phyloP scores from a whole-genome alignment of 257 asterid genomes.

The Gentiana macrophylla region DNA sequence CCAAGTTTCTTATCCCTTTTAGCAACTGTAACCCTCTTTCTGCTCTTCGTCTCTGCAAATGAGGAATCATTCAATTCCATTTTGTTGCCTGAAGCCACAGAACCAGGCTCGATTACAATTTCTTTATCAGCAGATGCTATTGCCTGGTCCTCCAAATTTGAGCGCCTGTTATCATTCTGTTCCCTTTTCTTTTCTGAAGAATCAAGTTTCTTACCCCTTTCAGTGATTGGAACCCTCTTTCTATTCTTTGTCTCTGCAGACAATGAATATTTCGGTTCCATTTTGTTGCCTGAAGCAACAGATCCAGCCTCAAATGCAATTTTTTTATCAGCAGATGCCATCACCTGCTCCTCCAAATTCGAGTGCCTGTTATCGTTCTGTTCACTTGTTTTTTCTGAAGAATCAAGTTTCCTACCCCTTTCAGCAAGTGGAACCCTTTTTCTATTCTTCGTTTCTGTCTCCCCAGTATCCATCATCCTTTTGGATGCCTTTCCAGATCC shows the following conservation, averaged over 20 bases:
- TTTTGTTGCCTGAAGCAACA: too few relatives aligned
- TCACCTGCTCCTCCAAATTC: too few relatives aligned
- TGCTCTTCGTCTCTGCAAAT: conserved; percentile 7
- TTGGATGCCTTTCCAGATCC: conserved; percentile 9
- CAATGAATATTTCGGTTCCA: too few relatives aligned
- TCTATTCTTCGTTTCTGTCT: conserved; percentile 7
- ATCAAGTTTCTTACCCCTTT: conserved; percentile 7
- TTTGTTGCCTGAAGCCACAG: conserved; percentile 11
- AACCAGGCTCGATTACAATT: conserved; percentile 7
- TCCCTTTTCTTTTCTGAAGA: conserved; percentile 12
- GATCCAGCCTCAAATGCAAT: too few relatives aligned
- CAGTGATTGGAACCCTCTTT: conserved; percentile 4
- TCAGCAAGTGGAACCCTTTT: conserved; percentile 5
- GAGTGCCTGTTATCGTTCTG: too few relatives aligned
- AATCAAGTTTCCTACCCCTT: conserved; percentile 6
- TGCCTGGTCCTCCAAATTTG: conserved; percentile 8
- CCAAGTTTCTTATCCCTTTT: conserved; percentile 9
- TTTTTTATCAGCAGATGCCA: too few relatives aligned
- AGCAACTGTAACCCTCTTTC: conserved; percentile 1
- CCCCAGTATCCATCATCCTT: conserved; percentile 2
- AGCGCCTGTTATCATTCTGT: conserved; percentile 12
- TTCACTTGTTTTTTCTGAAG: conserved; percentile 15
- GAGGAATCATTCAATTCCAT: not conserved
- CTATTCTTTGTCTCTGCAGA: conserved; percentile 3
- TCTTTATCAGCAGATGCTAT: conserved; percentile 16